Percentiles rank a stretch among this genome's conserved stretches.
These are phyloP conservation scores for Phaeosphaeriaceae sp. DNA, from an alignment of 2,329 filamentous ascomycete species.

Conservation along the genomic window DNA sequence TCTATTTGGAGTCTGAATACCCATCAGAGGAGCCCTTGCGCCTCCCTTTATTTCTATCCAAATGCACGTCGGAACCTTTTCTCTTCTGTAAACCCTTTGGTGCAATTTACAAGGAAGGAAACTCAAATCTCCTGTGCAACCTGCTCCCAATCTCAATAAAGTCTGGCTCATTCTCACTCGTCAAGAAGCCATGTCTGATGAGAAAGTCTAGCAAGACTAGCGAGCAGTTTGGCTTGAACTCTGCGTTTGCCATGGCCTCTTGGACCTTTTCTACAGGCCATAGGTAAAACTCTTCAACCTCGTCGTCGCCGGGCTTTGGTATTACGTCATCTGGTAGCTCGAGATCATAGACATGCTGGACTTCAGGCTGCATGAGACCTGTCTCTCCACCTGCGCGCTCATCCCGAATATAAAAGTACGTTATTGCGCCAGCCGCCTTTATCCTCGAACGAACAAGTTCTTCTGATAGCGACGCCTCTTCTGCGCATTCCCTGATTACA, in stretches of 20 bases:
- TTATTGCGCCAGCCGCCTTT: slow-evolving; percentile 71
- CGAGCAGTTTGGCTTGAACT: slow-evolving; percentile 94
- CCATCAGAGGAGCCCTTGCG: slow-evolving; percentile 30
- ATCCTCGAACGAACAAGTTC: slow-evolving; percentile 68
- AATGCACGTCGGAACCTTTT: not conserved
- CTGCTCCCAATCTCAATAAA: slow-evolving; percentile 77
- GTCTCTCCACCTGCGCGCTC: slow-evolving; percentile 78
- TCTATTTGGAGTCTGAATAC: slow-evolving; percentile 43
- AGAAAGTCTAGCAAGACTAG: slow-evolving; percentile 89
- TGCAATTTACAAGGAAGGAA: slow-evolving; percentile 61
- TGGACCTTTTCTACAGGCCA: slow-evolving; percentile 79
- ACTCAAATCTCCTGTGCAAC: slow-evolving; percentile 80
- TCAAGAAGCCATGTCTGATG: slow-evolving; percentile 81
- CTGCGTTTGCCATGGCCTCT: slow-evolving; percentile 69
- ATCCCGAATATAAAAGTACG: slow-evolving; percentile 84
- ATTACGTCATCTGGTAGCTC: slow-evolving; percentile 72
- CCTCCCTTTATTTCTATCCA: slow-evolving; percentile 4
- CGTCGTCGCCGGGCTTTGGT: slow-evolving; percentile 81
- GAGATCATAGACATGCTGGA: slow-evolving; percentile 90
- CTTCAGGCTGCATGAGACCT: slow-evolving; percentile 85
- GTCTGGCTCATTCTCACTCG: slow-evolving; percentile 76
- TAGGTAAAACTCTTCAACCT: slow-evolving; percentile 85
- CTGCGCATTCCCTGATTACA: slow-evolving; percentile 81
- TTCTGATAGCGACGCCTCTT: slow-evolving; percentile 84
- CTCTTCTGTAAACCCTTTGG: not conserved